Evolutionary conservation across 306 rosid species (phyloP).

Genomic region (Rosa chinensis): DNA sequence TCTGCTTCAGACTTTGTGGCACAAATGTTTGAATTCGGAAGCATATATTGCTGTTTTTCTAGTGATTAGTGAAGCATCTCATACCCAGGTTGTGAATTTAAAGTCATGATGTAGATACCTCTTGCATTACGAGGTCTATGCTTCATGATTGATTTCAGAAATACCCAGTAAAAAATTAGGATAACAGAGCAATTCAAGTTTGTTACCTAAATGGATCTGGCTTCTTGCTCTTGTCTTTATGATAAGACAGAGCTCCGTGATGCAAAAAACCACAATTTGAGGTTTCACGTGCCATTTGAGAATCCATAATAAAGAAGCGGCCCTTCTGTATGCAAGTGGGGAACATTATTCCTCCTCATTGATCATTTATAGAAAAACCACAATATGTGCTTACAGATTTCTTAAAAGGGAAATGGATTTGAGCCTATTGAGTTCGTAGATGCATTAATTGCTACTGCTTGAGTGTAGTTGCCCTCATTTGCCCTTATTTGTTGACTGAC

Average conservation of each 20-base stretch:
- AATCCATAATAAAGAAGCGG: not conserved
- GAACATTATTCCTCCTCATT: not conserved
- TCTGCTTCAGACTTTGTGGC: not conserved
- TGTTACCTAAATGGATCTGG: not conserved
- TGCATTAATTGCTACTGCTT: not conserved
- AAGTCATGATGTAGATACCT: not conserved
- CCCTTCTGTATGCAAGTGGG: slow-evolving; percentile 2
- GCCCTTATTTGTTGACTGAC: not conserved
- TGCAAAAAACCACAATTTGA: not conserved
- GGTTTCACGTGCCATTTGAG: not conserved
- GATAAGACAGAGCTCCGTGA: not conserved
- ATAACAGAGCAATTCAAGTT: not conserved
- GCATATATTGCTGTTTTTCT: not conserved
- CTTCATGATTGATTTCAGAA: slow-evolving; percentile 3
- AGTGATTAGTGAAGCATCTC: not conserved
- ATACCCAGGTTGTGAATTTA: not conserved
- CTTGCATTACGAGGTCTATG: not conserved
- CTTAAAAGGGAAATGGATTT: not conserved
- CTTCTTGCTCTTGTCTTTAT: not conserved
- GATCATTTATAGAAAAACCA: not conserved
- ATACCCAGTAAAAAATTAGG: not conserved
- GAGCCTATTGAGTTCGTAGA: not conserved
- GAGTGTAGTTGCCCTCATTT: not conserved
- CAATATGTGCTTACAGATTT: not conserved
- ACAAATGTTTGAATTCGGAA: not conserved